Percentiles rank a stretch among this genome's conserved stretches.
Evolutionary conservation across 176 grass and related monocot genomes (phyloP).

Genomic region (Pharus latifolius): DNA sequence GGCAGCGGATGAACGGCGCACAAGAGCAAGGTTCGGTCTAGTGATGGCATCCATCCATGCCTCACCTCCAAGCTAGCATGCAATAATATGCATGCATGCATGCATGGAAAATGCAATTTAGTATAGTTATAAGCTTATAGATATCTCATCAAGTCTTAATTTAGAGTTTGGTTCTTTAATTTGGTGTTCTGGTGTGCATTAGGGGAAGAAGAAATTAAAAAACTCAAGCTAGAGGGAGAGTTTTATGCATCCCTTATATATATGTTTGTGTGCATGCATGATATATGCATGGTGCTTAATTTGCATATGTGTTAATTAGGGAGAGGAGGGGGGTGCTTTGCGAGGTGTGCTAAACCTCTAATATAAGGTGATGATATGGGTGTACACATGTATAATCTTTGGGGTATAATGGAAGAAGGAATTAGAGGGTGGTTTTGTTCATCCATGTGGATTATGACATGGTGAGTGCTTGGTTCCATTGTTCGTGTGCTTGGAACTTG

Average conservation of each 20-base stretch:
- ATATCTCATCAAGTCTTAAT: not conserved
- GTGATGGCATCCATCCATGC: not conserved
- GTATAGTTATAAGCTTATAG: constrained; percentile 42
- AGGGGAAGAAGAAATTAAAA: not conserved
- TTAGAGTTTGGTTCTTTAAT: not conserved
- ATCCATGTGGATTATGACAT: not conserved
- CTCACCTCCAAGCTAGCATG: constrained; percentile 12
- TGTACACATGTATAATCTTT: constrained; percentile 27
- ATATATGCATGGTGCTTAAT: too few relatives aligned
- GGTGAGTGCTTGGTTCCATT: not conserved
- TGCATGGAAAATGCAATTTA: constrained; percentile 15
- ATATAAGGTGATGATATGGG: not conserved
- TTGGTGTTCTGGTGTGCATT: constrained; percentile 3
- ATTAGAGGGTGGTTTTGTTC: not conserved
- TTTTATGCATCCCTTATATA: constrained; percentile 57
- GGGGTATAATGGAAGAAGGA: constrained; percentile 18
- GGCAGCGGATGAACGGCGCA: constrained; percentile 61
- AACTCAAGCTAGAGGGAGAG: constrained; percentile 24
- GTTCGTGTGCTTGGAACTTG: not conserved
- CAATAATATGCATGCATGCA: constrained; percentile 31
- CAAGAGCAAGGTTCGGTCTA: constrained; percentile 65
- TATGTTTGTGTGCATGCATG: not conserved
- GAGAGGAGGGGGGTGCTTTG: not conserved
- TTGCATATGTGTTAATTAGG: not conserved
- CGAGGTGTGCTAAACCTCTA: constrained; percentile 4